Evolutionary conservation across 192 early-diverging fungal species (phyloP), one percentile per base, ranked within the genome.

Genomic region (Podila epicladia): DNA sequence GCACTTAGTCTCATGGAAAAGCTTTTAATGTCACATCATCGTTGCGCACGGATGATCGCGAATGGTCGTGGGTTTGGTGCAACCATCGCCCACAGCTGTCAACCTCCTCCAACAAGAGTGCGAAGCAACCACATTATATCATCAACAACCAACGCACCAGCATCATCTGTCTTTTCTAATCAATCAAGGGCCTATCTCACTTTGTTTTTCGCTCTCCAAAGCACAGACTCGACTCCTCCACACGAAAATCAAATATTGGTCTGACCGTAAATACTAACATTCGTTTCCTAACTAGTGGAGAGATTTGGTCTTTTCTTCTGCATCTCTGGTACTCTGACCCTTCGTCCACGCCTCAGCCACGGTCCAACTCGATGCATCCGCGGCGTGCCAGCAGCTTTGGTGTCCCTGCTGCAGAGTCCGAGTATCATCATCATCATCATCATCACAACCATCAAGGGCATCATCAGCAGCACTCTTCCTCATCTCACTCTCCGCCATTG

Each of bases 281-380:
- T n/a, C 33, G 22, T 15, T 62, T 57, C 17, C 55, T 63, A 45
- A 15, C 19, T 19, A 80, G 77, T 29, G 77, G 77, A 5, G 77
- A 80, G 58, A 80, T 80, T 19, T 80, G 77, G 77, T 80, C 66
- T 9, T 80, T 80, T 58, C 35, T 80, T 5, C 71, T 80, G 2
- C 77, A 80, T 28, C 77, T 80, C 55, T 80, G 77, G 77, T 80
- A 80, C 53, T 69, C 71, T 15, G 77, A 80, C 26, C 77, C 77
- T 28, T 29, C 48, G 15, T 72, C 69, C 28, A 41, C 71, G 26
- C 31, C 71, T 28, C 53, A 55, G 24, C 26, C 77, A 11, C 63
- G 53, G 41, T 22, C 49, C 12, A 65, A 59, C 32, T 55, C 76
- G 29, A 69, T 20, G 31, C 70, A 73, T 22, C 65, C 62, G 15